Percentiles rank a stretch among this genome's conserved stretches.
Evolutionary conservation across 1,139 yeast genomes (phyloP).

Genomic region (Suzukiozyma palmioleophila): DNA sequence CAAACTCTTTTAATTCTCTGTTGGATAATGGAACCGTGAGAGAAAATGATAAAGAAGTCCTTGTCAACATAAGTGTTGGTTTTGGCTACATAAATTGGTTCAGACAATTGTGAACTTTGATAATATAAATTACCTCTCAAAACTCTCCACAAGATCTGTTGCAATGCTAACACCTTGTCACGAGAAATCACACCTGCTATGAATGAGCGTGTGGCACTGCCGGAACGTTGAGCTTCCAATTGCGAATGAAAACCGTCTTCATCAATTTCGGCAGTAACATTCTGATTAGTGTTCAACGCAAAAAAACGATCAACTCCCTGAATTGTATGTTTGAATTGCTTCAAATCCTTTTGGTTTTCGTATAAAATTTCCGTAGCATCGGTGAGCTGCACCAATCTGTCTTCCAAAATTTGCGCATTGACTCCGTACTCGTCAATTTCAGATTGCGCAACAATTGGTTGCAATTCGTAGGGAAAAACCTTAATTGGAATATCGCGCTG

Average conservation of each 20-base stretch:
- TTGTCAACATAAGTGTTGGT: constrained; percentile 28
- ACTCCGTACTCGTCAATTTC: constrained; percentile 75
- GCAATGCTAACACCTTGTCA: constrained; percentile 64
- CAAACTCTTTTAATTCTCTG: constrained; percentile 41
- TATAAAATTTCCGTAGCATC: constrained; percentile 34
- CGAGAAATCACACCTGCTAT: constrained; percentile 83
- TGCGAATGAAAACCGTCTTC: constrained; percentile 23
- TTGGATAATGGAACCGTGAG: constrained; percentile 40
- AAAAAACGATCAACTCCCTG: constrained; percentile 69
- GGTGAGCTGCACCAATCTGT: constrained; percentile 36
- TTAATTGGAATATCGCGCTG: constrained; percentile 42
- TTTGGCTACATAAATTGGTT: constrained; percentile 37
- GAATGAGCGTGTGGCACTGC: constrained; percentile 34
- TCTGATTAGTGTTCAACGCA: constrained; percentile 21
- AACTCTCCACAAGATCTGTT: constrained; percentile 89
- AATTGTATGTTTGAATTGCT: constrained; percentile 39
- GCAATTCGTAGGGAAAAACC: constrained; percentile 43
- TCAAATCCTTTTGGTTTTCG: constrained; percentile 33
- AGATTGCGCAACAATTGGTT: constrained; percentile 42
- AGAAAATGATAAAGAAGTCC: constrained; percentile 42
- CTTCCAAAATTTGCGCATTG: constrained; percentile 53
- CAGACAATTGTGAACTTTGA: constrained; percentile 62
- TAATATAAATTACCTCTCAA: constrained; percentile 86
- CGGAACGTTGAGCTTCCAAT: constrained; percentile 17
- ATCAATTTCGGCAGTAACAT: constrained; percentile 12